phyloP scores from a whole-genome alignment of 208 protist species.

The Leishmania martiniquensis region DNA sequence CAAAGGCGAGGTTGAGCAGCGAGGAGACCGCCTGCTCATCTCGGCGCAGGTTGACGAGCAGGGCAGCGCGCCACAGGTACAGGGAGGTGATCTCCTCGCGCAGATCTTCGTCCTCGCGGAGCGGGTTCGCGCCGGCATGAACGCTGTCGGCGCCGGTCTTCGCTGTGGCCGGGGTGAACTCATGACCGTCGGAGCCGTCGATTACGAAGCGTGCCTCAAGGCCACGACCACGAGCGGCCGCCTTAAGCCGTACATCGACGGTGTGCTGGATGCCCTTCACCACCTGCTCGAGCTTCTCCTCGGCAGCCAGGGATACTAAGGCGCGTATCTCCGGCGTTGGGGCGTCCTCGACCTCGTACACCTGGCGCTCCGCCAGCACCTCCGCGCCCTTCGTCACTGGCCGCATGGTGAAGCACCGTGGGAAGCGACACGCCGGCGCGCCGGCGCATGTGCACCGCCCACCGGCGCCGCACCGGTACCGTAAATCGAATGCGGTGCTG shows the following conservation, averaged over 20 bases:
- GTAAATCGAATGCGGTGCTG: constrained; percentile 70
- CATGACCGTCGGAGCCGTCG: constrained; percentile 21
- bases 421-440: constrained; percentile 66
- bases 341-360: constrained; percentile 68
- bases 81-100: constrained; percentile 62
- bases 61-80: constrained; percentile 78
- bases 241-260: constrained; percentile 37
- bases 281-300: constrained; percentile 54
- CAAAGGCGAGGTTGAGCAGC: constrained; percentile 65
- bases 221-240: constrained; percentile 36
- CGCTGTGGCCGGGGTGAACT: constrained; percentile 35
- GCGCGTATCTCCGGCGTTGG: constrained; percentile 47
- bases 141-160: constrained; percentile 46
- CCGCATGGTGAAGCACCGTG: constrained; percentile 71
- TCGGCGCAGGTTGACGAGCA: constrained; percentile 76
- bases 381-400: constrained; percentile 78
- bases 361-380: constrained; percentile 60
- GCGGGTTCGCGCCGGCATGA: constrained; percentile 53
- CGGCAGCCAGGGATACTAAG: constrained; percentile 48
- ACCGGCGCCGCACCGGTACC: constrained; percentile 73
- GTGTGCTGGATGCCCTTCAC: constrained; percentile 61
- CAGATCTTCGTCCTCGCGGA: constrained; percentile 46
- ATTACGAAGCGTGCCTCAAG: constrained; percentile 36
- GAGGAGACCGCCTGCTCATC: constrained; percentile 71
- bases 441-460: constrained; percentile 70